Percentiles rank a stretch among this genome's conserved stretches.
phyloP scores from a whole-genome alignment of 2,329 filamentous ascomycete species.

The Sporothrix dimorphospora region DNA sequence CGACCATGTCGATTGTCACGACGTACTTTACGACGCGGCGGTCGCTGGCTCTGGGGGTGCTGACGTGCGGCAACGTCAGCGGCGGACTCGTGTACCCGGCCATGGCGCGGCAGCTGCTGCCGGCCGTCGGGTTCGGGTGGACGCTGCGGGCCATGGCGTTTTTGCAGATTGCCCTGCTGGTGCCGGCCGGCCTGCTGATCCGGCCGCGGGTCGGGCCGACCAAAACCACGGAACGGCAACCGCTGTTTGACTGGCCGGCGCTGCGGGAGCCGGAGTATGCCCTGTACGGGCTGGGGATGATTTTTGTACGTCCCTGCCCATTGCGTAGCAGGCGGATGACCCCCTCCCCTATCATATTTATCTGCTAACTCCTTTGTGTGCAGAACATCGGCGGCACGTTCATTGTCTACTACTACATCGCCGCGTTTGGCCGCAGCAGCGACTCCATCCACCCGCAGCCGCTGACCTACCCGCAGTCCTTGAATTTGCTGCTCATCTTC shows the following conservation, averaged over 20 bases:
- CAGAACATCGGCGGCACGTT: conserved; percentile 43
- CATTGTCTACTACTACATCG: conserved; percentile 51
- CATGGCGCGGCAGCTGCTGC: conserved; percentile 44
- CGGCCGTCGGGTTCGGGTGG: conserved; percentile 44
- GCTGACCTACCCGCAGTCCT: conserved; percentile 42
- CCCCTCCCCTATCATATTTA: neutral
- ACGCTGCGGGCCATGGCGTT: conserved; percentile 47
- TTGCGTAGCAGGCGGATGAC: neutral
- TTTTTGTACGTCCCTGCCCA: conserved; percentile 37
- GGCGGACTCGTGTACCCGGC: conserved; percentile 47
- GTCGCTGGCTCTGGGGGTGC: conserved; percentile 41
- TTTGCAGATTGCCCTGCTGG: conserved; percentile 42
- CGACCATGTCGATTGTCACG: conserved; percentile 42
- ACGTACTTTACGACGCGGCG: conserved; percentile 45
- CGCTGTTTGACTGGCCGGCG: conserved; percentile 45
- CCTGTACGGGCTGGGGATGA: conserved; percentile 47
- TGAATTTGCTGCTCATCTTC: conserved; percentile 56
- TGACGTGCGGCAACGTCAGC: conserved; percentile 42
- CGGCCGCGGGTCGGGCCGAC: conserved; percentile 43
- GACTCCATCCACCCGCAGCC: conserved; percentile 13
- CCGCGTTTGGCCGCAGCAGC: conserved; percentile 42
- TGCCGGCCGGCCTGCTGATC: conserved; percentile 41
- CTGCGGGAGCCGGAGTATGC: conserved; percentile 46
- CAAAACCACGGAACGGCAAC: conserved; percentile 37
- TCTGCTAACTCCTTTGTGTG: neutral